phyloP scores from a whole-genome alignment of 1,284 basidiomycete genomes.

The Athelia sp. region DNA sequence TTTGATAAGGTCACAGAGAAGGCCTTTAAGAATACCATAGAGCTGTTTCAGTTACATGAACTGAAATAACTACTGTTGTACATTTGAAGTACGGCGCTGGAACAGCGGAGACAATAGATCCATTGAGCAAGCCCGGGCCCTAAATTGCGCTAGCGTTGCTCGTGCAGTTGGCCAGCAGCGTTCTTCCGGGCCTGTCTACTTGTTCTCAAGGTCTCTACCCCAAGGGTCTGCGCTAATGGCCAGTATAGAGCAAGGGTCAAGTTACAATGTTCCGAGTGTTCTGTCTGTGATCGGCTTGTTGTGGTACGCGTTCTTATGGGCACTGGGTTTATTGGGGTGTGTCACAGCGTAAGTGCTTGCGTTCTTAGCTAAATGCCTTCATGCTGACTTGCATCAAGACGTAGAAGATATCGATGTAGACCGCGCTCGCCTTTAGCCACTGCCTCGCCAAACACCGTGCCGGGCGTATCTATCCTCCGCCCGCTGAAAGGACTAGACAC shows the following conservation, averaged over 20 bases:
- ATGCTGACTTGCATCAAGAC: slow-evolving; percentile 37
- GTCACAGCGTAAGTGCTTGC: slow-evolving; percentile 62
- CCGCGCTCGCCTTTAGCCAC: slow-evolving; percentile 61
- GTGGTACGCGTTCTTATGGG: slow-evolving; percentile 77
- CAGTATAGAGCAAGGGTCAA: no score
- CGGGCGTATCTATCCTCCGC: slow-evolving; percentile 88
- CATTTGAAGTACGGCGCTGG: no score
- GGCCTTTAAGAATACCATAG: slow-evolving; percentile 65
- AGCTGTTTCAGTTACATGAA: slow-evolving; percentile 53
- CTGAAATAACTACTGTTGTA: slow-evolving; percentile 12
- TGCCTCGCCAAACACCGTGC: slow-evolving; percentile 47
- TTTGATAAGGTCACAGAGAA: slow-evolving; percentile 58
- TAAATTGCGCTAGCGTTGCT: no score
- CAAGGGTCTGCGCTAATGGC: no score
- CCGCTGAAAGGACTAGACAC: slow-evolving; percentile 90
- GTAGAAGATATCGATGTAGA: slow-evolving; percentile 63
- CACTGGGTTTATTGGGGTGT: slow-evolving; percentile 74
- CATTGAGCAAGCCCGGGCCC: no score
- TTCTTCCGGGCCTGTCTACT: no score
- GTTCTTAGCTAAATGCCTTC: slow-evolving; percentile 5
- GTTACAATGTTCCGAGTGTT: background rate
- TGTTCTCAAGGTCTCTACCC: no score
- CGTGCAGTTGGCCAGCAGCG: no score
- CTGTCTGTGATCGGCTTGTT: slow-evolving; percentile 46
- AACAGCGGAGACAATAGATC: background rate